Base-by-base conservation (phyloP, 2,329 filamentous ascomycete genomes). In the Albophoma yamanashiensis region DNA sequence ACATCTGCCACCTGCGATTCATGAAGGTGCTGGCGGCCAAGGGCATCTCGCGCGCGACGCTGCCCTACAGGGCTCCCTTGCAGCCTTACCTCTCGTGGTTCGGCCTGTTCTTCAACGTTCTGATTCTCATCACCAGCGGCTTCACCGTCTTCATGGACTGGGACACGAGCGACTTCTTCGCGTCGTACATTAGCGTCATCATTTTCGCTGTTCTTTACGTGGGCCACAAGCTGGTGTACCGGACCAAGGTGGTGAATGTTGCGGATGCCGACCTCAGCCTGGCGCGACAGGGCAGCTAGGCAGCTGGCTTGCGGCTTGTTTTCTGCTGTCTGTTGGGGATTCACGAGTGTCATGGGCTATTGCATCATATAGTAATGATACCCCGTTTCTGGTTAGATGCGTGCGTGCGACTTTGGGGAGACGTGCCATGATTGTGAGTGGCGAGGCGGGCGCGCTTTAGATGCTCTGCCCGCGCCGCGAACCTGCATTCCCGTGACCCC, bases 131-230 rank as follows among this genome's bases (percentile, higher is more conserved):
- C 27, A 89, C 87, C 0, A 86, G 86, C 67, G 88, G 87, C 4
- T 90, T 89, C 72, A 84, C 84, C 12, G 79, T 82, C 7, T 89
- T 89, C 68, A 85, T 89, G 47, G 64, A 78, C 9, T 89, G 87
- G 82, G 77, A 74, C 66, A 80, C 80, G 7, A 77, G 77, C 58
- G 74, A 79, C 53, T 90, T 89, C 66, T 88, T 89, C 63, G 79
- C 83, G 3, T 78, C 81, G 15, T 89, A 89, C 65, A 70, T 88
- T 65, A 87, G 84, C 63, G 67, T 89, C 60, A 82, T 89, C 34
- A 68, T 89, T 3, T 89, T 89, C 65, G 67, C 81, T 3, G 78
- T 82, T 4, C 70, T 88, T 15, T 86, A 82, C 64, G 59, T 81
- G 1, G 84, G 81, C 1, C 86, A 89, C 74, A 89, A 89, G 75